phyloP scores from a whole-genome alignment of 805 yeast genomes.

The Candida maltosa region DNA sequence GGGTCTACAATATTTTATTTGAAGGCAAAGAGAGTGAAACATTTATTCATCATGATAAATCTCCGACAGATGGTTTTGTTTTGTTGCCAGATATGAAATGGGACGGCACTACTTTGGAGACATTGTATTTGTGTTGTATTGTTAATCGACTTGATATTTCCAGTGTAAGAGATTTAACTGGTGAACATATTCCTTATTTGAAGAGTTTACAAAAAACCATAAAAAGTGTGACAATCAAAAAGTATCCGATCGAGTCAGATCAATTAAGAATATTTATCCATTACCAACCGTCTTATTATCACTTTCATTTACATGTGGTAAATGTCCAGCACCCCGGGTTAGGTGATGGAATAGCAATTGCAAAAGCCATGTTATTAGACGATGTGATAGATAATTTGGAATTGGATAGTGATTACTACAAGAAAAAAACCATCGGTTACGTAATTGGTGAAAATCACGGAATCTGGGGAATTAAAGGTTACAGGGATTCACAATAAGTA shows the following conservation, averaged over 20 bases:
- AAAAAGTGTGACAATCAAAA: constrained; percentile 37
- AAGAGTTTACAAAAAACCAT: constrained; percentile 44
- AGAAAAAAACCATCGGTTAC: constrained; percentile 57
- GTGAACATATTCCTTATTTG: constrained; percentile 57
- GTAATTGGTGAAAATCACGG: constrained; percentile 74
- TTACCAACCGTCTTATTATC: constrained; percentile 95
- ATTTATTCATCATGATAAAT: constrained; percentile 62
- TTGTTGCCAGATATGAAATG: constrained; percentile 95
- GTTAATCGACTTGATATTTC: constrained; percentile 66
- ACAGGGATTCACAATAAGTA: constrained; percentile 10
- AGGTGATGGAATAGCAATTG: constrained; percentile 65
- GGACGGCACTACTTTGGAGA: constrained; percentile 71
- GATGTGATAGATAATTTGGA: constrained; percentile 74
- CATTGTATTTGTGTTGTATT: constrained; percentile 76
- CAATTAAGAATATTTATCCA: constrained; percentile 78
- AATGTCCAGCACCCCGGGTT: constrained; percentile 66
- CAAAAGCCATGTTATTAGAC: constrained; percentile 79
- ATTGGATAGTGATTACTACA: constrained; percentile 56
- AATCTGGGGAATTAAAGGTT: constrained; percentile 50
- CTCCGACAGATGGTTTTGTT: constrained; percentile 59
- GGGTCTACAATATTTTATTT: constrained; percentile 85
- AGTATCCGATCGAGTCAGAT: constrained; percentile 44
- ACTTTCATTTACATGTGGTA: constrained; percentile 89
- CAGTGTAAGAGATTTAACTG: constrained; percentile 71
- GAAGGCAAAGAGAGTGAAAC: constrained; percentile 84